Base-by-base conservation (phyloP, 1,284 basidiomycete genomes). In the Heterobasidion occidentale region DNA sequence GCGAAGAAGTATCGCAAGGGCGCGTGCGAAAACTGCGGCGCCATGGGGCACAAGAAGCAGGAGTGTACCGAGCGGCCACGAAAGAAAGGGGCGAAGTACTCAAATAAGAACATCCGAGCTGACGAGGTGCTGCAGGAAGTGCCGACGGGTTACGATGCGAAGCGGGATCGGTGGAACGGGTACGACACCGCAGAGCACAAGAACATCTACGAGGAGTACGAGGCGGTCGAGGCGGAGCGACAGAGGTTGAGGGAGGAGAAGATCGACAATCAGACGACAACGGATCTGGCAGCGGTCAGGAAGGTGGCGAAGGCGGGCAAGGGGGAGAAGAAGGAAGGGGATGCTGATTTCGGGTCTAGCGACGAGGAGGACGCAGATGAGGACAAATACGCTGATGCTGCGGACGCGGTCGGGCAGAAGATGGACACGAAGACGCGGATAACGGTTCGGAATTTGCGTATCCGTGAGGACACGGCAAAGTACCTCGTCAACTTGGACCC, bases 401-500 rank as follows among this genome's bases (percentile, higher is more conserved):
- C 96, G 15, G 95, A 98, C 68, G 94, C 94, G 54, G 94, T 98
- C 14, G 97, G 97, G 7, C 96, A 98, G 71, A 97, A 98, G 72
- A 78, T 99, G 62, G 96, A 99, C 70, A 91, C 94, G 14, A 98
- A 99, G 76, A 98, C 94, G 36, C 89, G 97, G 58, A 96, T 99
- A 62, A 98, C 97, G 6, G 94, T 99, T 56, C 88, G 97, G 63
- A 99, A 99, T 72, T 76, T 99, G 66, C 92, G 97, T 74, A 99
- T 99, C 64, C 88, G 97, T 68, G 97, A 99, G 74, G 97, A 99
- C 70, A 98, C 96, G 1, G 97, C 97, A 15, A 99, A 99, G 72
- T 99, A 99, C 65, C 84, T 99, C 64, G 90, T 98, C 74, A 99
- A 99, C 71, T 74, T 99, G 69, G 94, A 98, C 70, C 89, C 91